Conservation (phyloP, 176 grass and related monocot species). For the Typha latifolia region DNA sequence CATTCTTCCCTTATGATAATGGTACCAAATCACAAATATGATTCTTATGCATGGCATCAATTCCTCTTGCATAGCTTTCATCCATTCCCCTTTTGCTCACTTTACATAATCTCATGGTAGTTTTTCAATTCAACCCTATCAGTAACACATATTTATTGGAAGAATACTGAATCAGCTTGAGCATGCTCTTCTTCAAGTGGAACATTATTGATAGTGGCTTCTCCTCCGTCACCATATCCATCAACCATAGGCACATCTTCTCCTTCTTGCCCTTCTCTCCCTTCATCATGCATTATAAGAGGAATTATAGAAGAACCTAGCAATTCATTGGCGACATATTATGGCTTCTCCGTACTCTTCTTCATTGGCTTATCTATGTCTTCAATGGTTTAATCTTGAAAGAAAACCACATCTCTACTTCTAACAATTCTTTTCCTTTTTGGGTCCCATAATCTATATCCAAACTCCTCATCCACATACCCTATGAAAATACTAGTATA, state of each 20-base stretch:
- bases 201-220: neutral
- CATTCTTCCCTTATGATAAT: neutral
- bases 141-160: constrained; percentile 11
- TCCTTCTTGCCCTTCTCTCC: neutral
- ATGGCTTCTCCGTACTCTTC: too few relatives aligned
- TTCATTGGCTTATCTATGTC: neutral
- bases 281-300: neutral
- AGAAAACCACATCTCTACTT: neutral
- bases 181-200: neutral
- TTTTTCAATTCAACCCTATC: too few relatives aligned
- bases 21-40: neutral
- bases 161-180: neutral
- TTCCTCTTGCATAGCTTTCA: constrained; percentile 10
- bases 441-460: neutral
- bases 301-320: neutral
- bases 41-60: neutral
- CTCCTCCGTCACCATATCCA: neutral
- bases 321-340: neutral
- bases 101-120: neutral
- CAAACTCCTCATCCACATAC: neutral
- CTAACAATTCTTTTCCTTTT: neutral
- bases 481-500: neutral
- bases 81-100: constrained; percentile 10
- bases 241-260: neutral
- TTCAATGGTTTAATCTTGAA: neutral